Evolutionary conservation across 345 rosid genomes (phyloP), one percentile per base, ranked within the genome.

Genomic region (Lepidium aucheri): DNA sequence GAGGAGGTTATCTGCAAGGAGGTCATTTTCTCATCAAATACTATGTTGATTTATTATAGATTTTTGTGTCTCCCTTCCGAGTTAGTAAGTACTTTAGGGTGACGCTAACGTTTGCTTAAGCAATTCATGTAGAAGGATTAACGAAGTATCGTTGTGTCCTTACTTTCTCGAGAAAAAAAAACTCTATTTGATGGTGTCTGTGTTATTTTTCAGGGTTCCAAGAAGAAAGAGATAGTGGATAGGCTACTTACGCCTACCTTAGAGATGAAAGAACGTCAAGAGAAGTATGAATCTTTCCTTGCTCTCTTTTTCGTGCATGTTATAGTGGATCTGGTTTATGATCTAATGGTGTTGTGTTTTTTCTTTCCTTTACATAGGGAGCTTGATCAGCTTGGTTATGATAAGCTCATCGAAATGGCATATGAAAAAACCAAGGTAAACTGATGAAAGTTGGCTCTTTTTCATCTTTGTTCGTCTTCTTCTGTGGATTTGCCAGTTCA

Each of bases 371-470:
- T 59, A 11, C 76, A n/a, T 70, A 91, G 98, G 86, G 94, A 85
- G 75, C 76, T 89, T 34, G 83, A 84, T 76, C 88, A 77, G 56
- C 80, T 72, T 78, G 92, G 94, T 39, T 72, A 81, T 74, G 90
- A 91, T 63, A 85, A 85, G 64, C 98, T 91, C 63, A 79, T 84
- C 45, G 75, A 74, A 50, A 80, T 86, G 88, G 95, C 96, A 70
- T 89, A 85, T 81, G 84, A 85, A 20, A 91, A 91, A 76, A 80
- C 82, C 70, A 81, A 79, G 95, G 98, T 91, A 85, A 67, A 58
- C 38, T 49, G 24, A 28, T 28, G 45, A 41, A 51, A 52, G 33
- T 54, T 13, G 55, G 46, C 55, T 34, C 26, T 4, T 16, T 38
- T 24, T 34, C 24, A 9, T 22, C 17, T 72, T 32, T 24, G 0